A percentile compares a stretch with the other conserved stretches of the same genome.
These are phyloP conservation scores for Nakazawaea wickerhamii DNA, from an alignment of 805 yeast genomes.

Conservation along the genomic window DNA sequence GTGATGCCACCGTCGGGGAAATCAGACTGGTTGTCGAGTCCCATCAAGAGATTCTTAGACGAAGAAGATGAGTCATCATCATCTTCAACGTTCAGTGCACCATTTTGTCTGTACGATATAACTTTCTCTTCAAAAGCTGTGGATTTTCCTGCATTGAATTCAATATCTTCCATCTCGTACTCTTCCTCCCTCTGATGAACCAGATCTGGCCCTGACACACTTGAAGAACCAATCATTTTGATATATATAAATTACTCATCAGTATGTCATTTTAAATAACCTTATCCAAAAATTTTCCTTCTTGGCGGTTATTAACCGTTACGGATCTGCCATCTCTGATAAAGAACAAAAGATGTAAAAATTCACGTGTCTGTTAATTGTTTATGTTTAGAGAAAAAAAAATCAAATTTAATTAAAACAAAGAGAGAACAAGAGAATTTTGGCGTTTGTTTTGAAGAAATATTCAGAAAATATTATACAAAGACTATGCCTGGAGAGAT, in stretches of 20 bases:
- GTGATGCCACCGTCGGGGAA: slow-evolving; percentile 35
- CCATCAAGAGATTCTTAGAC: background rate
- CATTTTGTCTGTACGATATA: background rate
- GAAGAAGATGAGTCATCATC: background rate
- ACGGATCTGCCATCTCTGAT: background rate
- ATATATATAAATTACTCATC: no score
- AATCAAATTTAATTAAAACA: background rate
- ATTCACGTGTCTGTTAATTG: background rate
- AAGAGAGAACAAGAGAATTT: background rate
- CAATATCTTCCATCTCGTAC: background rate
- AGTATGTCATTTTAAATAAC: no score
- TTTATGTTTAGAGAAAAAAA: background rate
- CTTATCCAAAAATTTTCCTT: no score
- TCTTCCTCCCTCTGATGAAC: background rate
- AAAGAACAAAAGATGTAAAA: background rate
- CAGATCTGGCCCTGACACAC: background rate
- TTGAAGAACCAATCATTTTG: no score
- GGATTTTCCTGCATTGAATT: background rate
- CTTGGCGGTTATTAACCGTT: background rate
- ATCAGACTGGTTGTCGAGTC: slow-evolving; percentile 9
- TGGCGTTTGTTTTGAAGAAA: background rate
- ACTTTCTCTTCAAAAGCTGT: background rate
- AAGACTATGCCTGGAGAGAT: slow-evolving; percentile 58
- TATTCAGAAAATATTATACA: slow-evolving; percentile 10
- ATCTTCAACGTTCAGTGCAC: background rate